Evolutionary conservation across 352 stramenopile genomes (phyloP).

Genomic region (Pythium aphanidermatum): DNA sequence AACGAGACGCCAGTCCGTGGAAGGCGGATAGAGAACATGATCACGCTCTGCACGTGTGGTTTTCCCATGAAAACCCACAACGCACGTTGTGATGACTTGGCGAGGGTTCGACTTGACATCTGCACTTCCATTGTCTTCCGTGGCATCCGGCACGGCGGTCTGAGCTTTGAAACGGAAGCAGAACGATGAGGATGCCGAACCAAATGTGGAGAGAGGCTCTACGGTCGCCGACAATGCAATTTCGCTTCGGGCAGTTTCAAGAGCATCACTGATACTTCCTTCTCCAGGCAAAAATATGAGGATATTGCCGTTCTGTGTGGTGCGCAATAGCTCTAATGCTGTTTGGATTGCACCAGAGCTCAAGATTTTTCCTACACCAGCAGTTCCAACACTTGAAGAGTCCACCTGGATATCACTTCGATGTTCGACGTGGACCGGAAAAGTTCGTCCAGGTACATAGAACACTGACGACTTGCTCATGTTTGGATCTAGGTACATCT

Average conservation of each 20-base stretch:
- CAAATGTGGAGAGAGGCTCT: constrained; percentile 4
- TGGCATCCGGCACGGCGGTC: too few species aligned
- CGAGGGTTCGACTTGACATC: neutral
- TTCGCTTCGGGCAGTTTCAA: constrained; percentile 6
- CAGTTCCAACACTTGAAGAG: neutral
- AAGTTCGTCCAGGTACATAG: constrained; percentile 16
- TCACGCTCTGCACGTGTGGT: constrained; percentile 15
- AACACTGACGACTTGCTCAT: constrained; percentile 11
- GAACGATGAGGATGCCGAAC: constrained; percentile 2
- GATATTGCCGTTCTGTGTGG: constrained; percentile 19
- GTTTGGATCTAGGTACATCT: constrained; percentile 12
- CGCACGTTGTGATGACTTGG: constrained; percentile 2
- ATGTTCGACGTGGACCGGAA: constrained; percentile 23
- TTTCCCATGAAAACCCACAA: constrained; percentile 22
- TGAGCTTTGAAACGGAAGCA: constrained; percentile 15
- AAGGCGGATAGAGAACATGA: constrained; percentile 12
- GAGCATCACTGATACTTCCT: constrained; percentile 18
- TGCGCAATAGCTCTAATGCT: constrained; percentile 13
- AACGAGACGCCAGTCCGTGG: constrained; percentile 6
- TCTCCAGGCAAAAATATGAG: constrained; percentile 23
- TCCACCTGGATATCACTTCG: constrained; percentile 19
- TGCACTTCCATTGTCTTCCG: neutral
- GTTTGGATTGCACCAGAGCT: constrained; percentile 15
- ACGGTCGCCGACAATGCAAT: constrained; percentile 7
- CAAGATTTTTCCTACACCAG: constrained; percentile 8